phyloP scores from a whole-genome alignment of 2,329 filamentous ascomycete genomes.

The Esteya vermicola region DNA sequence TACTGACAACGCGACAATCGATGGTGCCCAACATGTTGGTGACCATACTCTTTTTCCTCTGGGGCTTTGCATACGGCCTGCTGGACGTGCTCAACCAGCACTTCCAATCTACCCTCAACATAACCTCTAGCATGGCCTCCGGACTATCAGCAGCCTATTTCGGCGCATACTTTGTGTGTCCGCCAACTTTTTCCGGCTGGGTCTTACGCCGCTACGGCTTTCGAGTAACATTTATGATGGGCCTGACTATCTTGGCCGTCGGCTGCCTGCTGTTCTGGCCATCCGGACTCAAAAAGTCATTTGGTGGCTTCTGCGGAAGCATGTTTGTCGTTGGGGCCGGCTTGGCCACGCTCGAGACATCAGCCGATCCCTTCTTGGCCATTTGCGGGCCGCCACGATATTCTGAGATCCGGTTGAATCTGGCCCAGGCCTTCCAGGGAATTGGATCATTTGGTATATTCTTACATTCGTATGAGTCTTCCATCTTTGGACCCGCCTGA shows the following conservation, averaged over 20 bases:
- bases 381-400: conserved; percentile 46
- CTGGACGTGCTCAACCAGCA: conserved; percentile 32
- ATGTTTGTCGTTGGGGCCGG: conserved; percentile 30
- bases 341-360: conserved; percentile 39
- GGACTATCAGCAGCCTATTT: conserved; percentile 39
- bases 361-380: conserved; percentile 37
- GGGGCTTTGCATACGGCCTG: conserved; percentile 22
- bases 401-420: conserved; percentile 42
- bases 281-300: conserved; percentile 36
- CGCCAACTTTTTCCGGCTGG: conserved; percentile 26
- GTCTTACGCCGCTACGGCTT: conserved; percentile 53
- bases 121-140: conserved; percentile 27
- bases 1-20: conserved; percentile 19
- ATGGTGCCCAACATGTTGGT: conserved; percentile 19
- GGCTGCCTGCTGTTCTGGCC: conserved; percentile 47
- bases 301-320: conserved; percentile 45
- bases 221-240: conserved; percentile 52
- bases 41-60: conserved; percentile 22
- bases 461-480: not conserved
- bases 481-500: not conserved
- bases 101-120: conserved; percentile 30
- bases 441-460: conserved; percentile 35
- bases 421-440: conserved; percentile 44
- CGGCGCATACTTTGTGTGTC: conserved; percentile 25
- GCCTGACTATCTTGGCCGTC: conserved; percentile 38